phyloP scores from a whole-genome alignment of 257 asterid species.

The Striga asiatica region DNA sequence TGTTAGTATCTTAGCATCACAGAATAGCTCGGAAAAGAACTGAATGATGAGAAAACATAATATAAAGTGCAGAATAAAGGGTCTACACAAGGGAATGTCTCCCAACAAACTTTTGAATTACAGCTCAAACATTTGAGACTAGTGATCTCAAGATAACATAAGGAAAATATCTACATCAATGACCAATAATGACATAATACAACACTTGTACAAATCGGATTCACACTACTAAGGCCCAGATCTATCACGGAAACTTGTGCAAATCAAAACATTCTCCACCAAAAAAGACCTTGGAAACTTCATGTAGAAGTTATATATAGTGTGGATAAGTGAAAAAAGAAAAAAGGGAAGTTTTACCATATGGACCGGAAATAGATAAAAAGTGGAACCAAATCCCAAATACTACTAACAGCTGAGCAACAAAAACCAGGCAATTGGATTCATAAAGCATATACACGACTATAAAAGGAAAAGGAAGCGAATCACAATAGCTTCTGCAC shows the following conservation, averaged over 20 bases:
- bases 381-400: constrained; percentile 12
- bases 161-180: not conserved
- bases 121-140: not conserved
- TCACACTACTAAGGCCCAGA: constrained; percentile 10
- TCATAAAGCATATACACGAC: constrained; percentile 1
- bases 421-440: not conserved
- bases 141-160: constrained; percentile 1
- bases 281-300: not conserved
- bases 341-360: too few species aligned
- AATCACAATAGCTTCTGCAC: not conserved
- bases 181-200: not conserved
- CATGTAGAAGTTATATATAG: not conserved
- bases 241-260: not conserved
- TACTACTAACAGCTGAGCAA: constrained; percentile 5
- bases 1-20: constrained; percentile 9
- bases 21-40: not conserved
- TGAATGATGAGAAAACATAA: not conserved
- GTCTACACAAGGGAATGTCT: not conserved
- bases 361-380: too few species aligned
- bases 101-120: not conserved
- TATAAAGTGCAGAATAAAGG: not conserved
- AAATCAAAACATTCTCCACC: not conserved
- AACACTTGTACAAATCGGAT: not conserved
- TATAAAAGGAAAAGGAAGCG: not conserved
- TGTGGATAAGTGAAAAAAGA: constrained; percentile 1